Base-by-base conservation (phyloP, 352 stramenopile species). In the Pythium chondricola region DNA sequence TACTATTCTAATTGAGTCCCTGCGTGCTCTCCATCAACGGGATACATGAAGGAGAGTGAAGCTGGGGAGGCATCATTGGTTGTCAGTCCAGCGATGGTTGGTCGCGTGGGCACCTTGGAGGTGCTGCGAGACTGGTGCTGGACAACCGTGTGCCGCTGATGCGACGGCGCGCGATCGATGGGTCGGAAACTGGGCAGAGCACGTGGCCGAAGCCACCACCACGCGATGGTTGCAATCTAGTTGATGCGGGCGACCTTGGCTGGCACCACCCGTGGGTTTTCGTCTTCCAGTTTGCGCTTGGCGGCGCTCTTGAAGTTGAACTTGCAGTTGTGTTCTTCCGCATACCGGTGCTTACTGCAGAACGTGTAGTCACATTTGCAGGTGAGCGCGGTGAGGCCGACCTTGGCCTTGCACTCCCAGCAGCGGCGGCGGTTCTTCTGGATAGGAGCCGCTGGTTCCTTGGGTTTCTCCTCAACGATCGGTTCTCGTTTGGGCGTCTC, bases 301-400 rank as follows among this genome's bases (percentile, higher is more conserved):
- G 71, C 84, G 0, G 76, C 69, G 21, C 63, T 70, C 55, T 91
- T 93, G 48, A 95, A 96, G 64, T 96, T 87, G 53, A 93, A 96
- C 0, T 62, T 58, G 61, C 85, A 96, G 27, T 70, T 67, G 77
- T 96, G 88, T 52, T 95, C 71, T 39, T 97, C 86, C 0, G 85
- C 84, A 47, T 96, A 96, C 2, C 87, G 82, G 55, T 97, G 88
- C 46, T 84, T 83, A 46, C 74, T 77, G 55, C 88, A 97, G 62
- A 95, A 97, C 35, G 85, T 89, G 58, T 85, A 95, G 43, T 87
- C 84, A 68, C 88, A 97, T 21, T 80, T 78, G 52, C 88, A 97
- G 26, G 70, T 86, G 31, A 96, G 75, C 1, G 85, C 88, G 0
- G 85, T 83, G n/a, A 96, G 59, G 0, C 77, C 79, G 6, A 96